Percentiles rank a stretch among this genome's conserved stretches.
phyloP scores from a whole-genome alignment of 257 asterid species.

The Nicotiana otophora region DNA sequence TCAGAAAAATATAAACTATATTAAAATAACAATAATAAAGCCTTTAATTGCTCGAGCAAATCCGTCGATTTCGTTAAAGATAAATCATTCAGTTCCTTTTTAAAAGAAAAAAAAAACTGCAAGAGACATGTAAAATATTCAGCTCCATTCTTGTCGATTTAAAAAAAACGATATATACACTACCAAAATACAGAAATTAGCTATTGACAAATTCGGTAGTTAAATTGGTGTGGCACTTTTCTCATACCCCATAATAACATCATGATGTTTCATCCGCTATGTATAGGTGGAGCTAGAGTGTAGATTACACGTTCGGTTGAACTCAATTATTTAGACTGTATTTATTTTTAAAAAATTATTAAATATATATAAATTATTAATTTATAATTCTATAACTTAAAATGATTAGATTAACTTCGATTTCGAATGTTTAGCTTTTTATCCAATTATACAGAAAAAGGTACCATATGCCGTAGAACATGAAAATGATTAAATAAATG shows the following conservation, averaged over 20 bases:
- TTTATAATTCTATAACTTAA: too few relatives aligned
- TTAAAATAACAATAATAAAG: background rate
- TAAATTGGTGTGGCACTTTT: background rate
- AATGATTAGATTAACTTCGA: too few relatives aligned
- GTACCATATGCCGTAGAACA: background rate
- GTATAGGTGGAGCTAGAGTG: background rate
- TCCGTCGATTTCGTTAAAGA: background rate
- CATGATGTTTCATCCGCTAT: background rate
- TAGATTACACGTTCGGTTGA: too few relatives aligned
- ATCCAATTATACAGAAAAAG: background rate
- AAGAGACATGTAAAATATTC: conserved; percentile 2
- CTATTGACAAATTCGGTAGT: too few relatives aligned
- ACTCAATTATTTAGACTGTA: too few relatives aligned
- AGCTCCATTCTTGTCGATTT: background rate
- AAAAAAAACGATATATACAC: background rate
- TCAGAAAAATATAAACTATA: background rate
- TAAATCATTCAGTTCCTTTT: background rate
- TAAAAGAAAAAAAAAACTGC: background rate
- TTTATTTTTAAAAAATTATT: too few relatives aligned
- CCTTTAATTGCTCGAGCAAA: conserved; percentile 4
- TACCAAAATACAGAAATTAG: too few relatives aligned
- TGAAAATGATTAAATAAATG: background rate
- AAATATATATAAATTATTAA: too few relatives aligned
- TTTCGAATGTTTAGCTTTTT: background rate
- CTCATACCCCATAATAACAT: background rate